Percentiles rank a stretch among this genome's conserved stretches.
Conservation (phyloP, 129 eudicot genomes). For the Cynara cardunculus region DNA sequence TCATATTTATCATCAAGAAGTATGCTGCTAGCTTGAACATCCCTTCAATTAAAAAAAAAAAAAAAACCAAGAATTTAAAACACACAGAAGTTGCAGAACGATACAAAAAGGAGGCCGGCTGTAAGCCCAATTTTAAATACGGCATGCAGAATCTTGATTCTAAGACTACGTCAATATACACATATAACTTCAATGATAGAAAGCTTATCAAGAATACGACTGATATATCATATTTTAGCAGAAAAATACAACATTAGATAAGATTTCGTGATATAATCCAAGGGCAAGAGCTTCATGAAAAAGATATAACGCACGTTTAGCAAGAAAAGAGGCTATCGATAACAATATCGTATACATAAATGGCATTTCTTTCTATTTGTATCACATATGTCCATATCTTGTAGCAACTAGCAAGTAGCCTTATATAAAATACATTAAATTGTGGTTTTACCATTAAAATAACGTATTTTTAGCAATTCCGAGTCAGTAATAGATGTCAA, state of each 20-base stretch:
- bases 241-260: conserved; percentile 7
- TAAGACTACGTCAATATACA: not conserved
- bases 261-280: not conserved
- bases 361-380: not conserved
- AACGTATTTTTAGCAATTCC: not conserved
- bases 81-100: not conserved
- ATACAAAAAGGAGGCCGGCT: not conserved
- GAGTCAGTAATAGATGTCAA: not conserved
- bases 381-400: not conserved
- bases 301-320: not conserved
- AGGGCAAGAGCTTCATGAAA: not conserved
- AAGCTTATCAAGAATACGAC: not conserved
- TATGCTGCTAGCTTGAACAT: conserved; percentile 96
- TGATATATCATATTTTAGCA: conserved; percentile 1
- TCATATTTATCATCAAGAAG: conserved; percentile 98
- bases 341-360: not conserved
- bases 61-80: not conserved
- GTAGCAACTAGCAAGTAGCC: not conserved
- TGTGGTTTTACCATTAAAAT: not conserved
- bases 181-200: not conserved
- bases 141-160: not conserved
- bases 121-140: not conserved
- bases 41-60: conserved; percentile 47
- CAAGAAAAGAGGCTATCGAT: not conserved
- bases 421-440: not conserved